Conservation (phyloP, 1,284 basidiomycete genomes). For the Heterobasidion parviporum region DNA sequence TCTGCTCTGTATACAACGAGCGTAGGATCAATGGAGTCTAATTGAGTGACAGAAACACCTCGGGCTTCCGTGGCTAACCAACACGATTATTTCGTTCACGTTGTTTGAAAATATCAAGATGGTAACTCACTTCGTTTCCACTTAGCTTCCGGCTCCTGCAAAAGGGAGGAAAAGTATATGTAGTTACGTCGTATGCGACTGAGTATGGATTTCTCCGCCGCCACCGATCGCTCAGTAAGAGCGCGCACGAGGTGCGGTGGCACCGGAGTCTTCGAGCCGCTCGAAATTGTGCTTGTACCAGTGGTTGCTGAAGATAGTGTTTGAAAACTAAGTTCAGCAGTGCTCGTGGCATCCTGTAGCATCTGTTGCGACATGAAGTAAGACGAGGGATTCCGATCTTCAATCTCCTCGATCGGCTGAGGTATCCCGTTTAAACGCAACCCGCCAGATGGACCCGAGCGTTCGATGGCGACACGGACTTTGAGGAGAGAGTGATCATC, state of each 20-base stretch:
- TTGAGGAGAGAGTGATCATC: constrained; percentile 74
- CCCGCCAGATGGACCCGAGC: constrained; percentile 68
- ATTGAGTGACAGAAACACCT: constrained; percentile 90
- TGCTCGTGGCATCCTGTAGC: constrained; percentile 63
- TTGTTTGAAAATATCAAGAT: not conserved
- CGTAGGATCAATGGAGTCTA: constrained; percentile 96
- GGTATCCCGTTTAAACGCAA: constrained; percentile 81
- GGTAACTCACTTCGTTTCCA: constrained; percentile 73
- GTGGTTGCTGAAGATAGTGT: constrained; percentile 40
- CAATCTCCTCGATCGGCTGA: constrained; percentile 55
- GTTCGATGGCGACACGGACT: constrained; percentile 72
- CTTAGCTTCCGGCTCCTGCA: constrained; percentile 98
- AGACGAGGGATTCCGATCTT: constrained; percentile 57
- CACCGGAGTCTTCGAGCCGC: constrained; percentile 18
- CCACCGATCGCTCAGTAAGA: constrained; percentile 46
- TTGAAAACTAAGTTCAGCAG: constrained; percentile 58
- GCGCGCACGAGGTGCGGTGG: constrained; percentile 25
- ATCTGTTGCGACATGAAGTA: constrained; percentile 47
- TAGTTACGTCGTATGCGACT: constrained; percentile 89
- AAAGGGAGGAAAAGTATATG: constrained; percentile 94
- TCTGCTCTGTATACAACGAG: constrained; percentile 95
- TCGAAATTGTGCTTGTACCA: constrained; percentile 17
- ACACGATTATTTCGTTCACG: constrained; percentile 5
- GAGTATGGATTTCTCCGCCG: constrained; percentile 71
- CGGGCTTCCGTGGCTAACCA: constrained; percentile 67